Percentiles rank a stretch among this genome's conserved stretches.
phyloP scores from a whole-genome alignment of 2,329 filamentous ascomycete species.

The Cordyceps javanica region DNA sequence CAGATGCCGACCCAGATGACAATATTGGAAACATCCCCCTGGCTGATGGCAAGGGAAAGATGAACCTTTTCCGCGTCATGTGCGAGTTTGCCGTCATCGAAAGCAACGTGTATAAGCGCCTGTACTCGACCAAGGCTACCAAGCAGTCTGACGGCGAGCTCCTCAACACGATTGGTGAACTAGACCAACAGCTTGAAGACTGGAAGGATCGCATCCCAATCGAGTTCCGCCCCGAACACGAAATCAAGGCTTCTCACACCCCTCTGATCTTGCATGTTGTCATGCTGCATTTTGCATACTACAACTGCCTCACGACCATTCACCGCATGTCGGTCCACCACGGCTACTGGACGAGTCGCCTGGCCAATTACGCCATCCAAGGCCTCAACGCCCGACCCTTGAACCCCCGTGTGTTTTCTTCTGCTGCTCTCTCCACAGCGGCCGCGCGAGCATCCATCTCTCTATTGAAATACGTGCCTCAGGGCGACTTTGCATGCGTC shows the following conservation, averaged over 20 bases:
- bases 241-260: constrained; percentile 88
- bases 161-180: constrained; percentile 89
- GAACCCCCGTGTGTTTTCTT: constrained; percentile 92
- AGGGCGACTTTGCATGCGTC: constrained; percentile 89
- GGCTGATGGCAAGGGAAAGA: constrained; percentile 80
- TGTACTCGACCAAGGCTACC: constrained; percentile 89
- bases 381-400: constrained; percentile 84
- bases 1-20: constrained; percentile 82
- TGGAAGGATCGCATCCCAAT: constrained; percentile 96
- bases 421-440: constrained; percentile 84
- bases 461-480: constrained; percentile 90
- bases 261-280: constrained; percentile 92
- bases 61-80: constrained; percentile 92
- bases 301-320: constrained; percentile 95
- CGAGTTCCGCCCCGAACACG: constrained; percentile 94
- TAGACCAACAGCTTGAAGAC: constrained; percentile 81
- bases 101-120: constrained; percentile 84
- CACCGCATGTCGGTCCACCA: constrained; percentile 98
- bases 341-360: constrained; percentile 92
- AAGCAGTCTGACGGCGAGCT: constrained; percentile 90
- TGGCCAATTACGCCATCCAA: constrained; percentile 93
- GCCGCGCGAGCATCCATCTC: constrained; percentile 91
- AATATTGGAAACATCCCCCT: constrained; percentile 93
- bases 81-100: constrained; percentile 89
- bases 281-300: constrained; percentile 92